Conservation (phyloP, 306 rosid species). For the Castanea crenata region DNA sequence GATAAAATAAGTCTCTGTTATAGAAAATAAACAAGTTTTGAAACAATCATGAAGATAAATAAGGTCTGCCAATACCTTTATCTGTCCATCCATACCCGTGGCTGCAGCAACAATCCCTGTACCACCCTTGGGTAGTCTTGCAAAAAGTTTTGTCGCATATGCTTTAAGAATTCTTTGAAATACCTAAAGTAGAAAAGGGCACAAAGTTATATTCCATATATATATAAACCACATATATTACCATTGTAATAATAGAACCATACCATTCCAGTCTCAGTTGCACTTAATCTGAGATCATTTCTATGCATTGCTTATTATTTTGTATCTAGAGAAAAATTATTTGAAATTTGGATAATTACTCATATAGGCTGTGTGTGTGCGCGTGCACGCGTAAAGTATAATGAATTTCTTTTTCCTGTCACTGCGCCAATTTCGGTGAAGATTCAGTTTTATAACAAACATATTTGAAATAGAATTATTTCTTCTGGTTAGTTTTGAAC, state of each 20-base stretch:
- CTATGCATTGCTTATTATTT: too few relatives aligned
- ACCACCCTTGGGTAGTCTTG: constrained; percentile 96
- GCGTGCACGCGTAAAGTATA: too few relatives aligned
- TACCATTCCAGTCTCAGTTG: constrained; percentile 19
- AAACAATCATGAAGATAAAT: constrained; percentile 21
- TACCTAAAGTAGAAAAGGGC: constrained; percentile 56
- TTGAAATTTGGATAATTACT: too few relatives aligned
- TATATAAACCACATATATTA: constrained; percentile 2
- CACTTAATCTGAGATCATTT: constrained; percentile 4
- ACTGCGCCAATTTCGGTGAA: too few relatives aligned
- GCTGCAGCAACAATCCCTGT: constrained; percentile 99
- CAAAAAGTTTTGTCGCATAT: constrained; percentile 85
- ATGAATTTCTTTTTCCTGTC: too few relatives aligned
- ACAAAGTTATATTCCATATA: constrained; percentile 7
- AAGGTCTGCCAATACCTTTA: constrained; percentile 62
- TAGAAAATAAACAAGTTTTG: constrained; percentile 17
- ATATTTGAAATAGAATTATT: too few relatives aligned
- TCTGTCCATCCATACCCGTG: constrained; percentile 99
- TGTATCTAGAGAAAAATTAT: too few relatives aligned
- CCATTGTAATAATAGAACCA: not conserved
- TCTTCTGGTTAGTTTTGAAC: too few relatives aligned
- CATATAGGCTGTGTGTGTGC: too few relatives aligned
- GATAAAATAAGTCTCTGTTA: constrained; percentile 16
- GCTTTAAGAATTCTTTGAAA: constrained; percentile 95
- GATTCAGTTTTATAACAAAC: too few relatives aligned